Evolutionary conservation across 2,329 filamentous ascomycete genomes (phyloP), one percentile per base, ranked within the genome.

Genomic region (Colletotrichum chrysophilum): DNA sequence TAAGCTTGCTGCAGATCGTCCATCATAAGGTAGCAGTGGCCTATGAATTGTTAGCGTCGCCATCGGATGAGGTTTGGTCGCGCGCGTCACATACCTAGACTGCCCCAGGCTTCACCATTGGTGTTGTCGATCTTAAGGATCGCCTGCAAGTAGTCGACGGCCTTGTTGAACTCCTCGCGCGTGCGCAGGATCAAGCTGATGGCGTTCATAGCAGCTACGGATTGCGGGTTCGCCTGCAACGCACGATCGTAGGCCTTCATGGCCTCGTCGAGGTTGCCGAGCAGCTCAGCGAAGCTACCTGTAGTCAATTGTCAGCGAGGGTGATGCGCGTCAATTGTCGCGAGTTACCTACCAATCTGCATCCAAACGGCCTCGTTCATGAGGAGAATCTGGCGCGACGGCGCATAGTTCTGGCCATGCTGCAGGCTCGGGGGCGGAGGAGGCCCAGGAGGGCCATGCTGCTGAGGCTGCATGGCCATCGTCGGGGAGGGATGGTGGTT

Each of bases 1-100:
- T 99, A 99, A 1, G 97, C 97, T 82, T 98, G 96, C 85, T 98
- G 97, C 38, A 98, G 87, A 81, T 98, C 96, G 82, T 99, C 97
- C 91, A 98, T 98, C 97, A 99, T 99, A 30, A 99, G 89, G 83
- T 96, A 98, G 86, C 97, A 98, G 84, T 98, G 97, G n/a, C 97
- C 95, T 96, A 79, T 16, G 60, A 34, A 7, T 56, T 79, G 79
- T 81, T 66, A 83, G 80, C 32, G n/a, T 64, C 32, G 13, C 32
- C 14, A 61, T 55, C 12, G 14, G 24, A 10, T 26, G 24, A 34
- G n/a, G 60, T 32, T 10, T 7, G 36, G 24, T 55, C 26, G 61
- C 36, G n/a, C 66, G 36, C 65, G 10, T 32, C 28, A 83, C 91
- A 78, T 89, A 97, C 95, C 96, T 34, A 98, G 89, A 83, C 96